Percentiles rank a stretch among this genome's conserved stretches.
phyloP scores from a whole-genome alignment of 2,329 filamentous ascomycete genomes.

The Penicillium sp. region DNA sequence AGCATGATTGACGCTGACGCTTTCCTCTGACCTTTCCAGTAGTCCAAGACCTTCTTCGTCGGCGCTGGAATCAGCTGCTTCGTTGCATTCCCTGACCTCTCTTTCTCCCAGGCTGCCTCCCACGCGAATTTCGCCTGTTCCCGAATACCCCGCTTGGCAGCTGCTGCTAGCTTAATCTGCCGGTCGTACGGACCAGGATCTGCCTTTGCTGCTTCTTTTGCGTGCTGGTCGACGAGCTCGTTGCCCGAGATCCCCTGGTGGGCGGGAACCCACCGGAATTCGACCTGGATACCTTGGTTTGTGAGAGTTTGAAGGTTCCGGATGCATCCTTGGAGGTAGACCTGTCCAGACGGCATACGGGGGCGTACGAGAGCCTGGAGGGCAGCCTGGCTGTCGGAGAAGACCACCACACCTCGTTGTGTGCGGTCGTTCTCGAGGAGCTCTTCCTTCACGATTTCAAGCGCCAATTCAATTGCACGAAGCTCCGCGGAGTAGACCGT shows the following conservation, averaged over 20 bases:
- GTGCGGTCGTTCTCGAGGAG: neutral
- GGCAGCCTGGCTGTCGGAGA: neutral
- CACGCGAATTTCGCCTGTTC: neutral
- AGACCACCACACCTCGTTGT: neutral
- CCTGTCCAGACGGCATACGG: neutral
- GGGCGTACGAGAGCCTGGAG: neutral
- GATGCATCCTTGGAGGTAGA: neutral
- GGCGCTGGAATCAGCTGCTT: neutral
- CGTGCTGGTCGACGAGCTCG: neutral
- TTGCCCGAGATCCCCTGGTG: neutral
- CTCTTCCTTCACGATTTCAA: neutral
- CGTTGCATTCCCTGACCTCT: neutral
- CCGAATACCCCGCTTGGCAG: neutral
- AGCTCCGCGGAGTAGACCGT: slow-evolving; percentile 2
- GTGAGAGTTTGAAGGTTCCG: neutral
- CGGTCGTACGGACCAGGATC: neutral
- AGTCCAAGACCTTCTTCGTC: neutral
- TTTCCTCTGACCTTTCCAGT: neutral
- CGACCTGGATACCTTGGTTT: neutral
- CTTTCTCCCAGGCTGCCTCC: neutral
- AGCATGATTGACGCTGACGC: neutral
- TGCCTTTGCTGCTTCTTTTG: neutral
- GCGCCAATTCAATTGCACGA: neutral
- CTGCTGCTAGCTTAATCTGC: neutral
- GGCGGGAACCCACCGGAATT: neutral